These are phyloP conservation scores for Exophiala sp. DNA, from an alignment of 2,329 filamentous ascomycete species.

Conservation along the genomic window DNA sequence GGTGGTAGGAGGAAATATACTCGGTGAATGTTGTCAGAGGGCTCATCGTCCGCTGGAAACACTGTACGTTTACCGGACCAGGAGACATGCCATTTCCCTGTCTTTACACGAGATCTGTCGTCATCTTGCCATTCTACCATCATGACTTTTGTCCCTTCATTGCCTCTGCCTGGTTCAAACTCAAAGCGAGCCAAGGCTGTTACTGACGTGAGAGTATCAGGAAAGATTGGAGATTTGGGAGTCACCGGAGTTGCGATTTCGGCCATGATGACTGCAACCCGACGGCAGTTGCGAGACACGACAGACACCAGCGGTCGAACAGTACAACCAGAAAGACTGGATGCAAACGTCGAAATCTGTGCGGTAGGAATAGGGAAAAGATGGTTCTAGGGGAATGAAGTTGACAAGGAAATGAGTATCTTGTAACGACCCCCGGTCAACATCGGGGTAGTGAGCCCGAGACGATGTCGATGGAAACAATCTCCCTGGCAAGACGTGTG, in stretches of 20 bases:
- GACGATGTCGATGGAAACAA: too few relatives aligned
- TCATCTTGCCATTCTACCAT: constrained; percentile 88
- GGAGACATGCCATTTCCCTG: constrained; percentile 68
- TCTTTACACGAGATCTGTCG: constrained; percentile 44
- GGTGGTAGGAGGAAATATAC: constrained; percentile 80
- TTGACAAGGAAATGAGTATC: too few relatives aligned
- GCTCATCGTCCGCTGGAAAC: constrained; percentile 61
- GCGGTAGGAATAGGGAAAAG: too few relatives aligned
- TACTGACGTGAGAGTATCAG: constrained; percentile 33
- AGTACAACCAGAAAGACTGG: not conserved
- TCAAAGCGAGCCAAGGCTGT: constrained; percentile 79
- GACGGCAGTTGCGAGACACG: not conserved
- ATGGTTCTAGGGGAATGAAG: too few relatives aligned
- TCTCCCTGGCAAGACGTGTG: too few relatives aligned
- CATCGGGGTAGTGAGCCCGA: too few relatives aligned
- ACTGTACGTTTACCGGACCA: constrained; percentile 79
- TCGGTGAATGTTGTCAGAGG: constrained; percentile 54
- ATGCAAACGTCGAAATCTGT: not conserved
- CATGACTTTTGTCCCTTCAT: constrained; percentile 83
- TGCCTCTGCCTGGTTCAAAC: constrained; percentile 71
- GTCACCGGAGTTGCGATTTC: constrained; percentile 19
- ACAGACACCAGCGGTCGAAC: not conserved
- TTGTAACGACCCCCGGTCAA: too few relatives aligned
- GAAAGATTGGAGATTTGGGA: constrained; percentile 21
- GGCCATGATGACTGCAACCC: constrained; percentile 2